Evolutionary conservation across 192 early-diverging fungal genomes (phyloP), one percentile per base, ranked within the genome.

Genomic region (Coemansia sp.): DNA sequence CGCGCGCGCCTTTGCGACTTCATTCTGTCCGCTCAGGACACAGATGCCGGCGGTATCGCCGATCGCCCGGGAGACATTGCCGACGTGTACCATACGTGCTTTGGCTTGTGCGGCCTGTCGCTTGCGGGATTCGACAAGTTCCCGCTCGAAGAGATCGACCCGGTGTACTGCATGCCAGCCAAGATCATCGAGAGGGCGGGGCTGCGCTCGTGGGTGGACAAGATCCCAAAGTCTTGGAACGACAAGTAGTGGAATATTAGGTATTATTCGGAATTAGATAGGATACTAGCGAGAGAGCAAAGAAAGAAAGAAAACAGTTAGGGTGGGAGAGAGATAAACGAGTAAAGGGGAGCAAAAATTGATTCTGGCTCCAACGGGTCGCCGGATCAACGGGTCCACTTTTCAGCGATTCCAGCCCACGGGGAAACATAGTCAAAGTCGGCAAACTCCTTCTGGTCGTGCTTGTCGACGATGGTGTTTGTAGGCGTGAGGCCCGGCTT

Each of bases 1-100:
- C 70, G 79, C 20, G 77, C 86, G 15, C 89, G 87, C 49, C 82
- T 99, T 20, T 84, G 83, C 0, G 66, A 60, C 8, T 99, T 97
- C 81, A 94, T 97, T 57, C 76, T 97, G 9, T 66, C 75, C 2
- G 87, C 90, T 8, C 94, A 98, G 86, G 93, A 99, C 67, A 52
- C 83, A 8, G 92, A 94, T 22, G 74, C 71, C 11, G 97, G 97
- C 45, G 96, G 96, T 10, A 95, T 99, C 64, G 88, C 95, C 2
- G 97, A 99, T 81, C 85, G 97, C 25, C 89, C 90, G 9, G 93
- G 92, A 4, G 90, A 99, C 66, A 81, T 94, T 60, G 86, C 91
- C 0, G 97, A 99, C 72, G 95, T 99, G 2, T 99, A 97, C 75
- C 97, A 99, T 66, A 98, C 95, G 2, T 69, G 94, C 17, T 99